Evolutionary conservation across 371 early-diverging fungal species (phyloP), one percentile per base, ranked within the genome.

Genomic region (Umbelopsis sp.): DNA sequence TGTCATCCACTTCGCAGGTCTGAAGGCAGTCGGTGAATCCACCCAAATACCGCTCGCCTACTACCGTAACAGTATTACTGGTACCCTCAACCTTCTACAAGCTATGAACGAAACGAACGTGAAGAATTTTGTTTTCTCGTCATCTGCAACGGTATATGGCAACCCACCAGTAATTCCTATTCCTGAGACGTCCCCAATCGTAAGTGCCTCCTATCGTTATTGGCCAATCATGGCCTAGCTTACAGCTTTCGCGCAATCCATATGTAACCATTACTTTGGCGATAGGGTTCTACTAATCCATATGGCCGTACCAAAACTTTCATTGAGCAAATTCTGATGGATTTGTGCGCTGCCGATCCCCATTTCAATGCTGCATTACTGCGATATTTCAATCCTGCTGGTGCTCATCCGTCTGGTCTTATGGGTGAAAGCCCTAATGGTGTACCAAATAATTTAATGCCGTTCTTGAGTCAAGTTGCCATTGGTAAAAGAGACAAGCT

Each of bases 381-480:
- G 51, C 83, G 96, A 51, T 96, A 96, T 86, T 96, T 96, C 68
- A 96, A 96, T 81, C 96, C 96, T 29, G 90, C 92, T 1, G 93
- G 93, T 63, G 96, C 96, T 1, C 96, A 95, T 76, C 86, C 89
- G 35, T 89, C 92, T 35, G 96, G 96, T 44, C 80, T 85, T 67
- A 88, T 96, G 83, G 96, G 96, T 66, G 96, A 96, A 72, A 90
- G 93, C 72, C 94, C 94, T 20, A 81, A 79, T 68, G 92, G 91
- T 71, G 76, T 90, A 32, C 96, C 96, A 37, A 91, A 91, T 81
- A 96, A 96, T 78, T 83, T 96, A 69, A 93, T 96, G 91, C 96
- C 96, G 32, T 93, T 82, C 76, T 76, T 96, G 35, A 79, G 93
- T 46, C 93, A 95, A 77, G 93, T 94, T 6, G 91, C 92, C 45